These are phyloP conservation scores for Conticribra weissflogii DNA, from an alignment of 108 stramenopile genomes.

Conservation along the genomic window DNA sequence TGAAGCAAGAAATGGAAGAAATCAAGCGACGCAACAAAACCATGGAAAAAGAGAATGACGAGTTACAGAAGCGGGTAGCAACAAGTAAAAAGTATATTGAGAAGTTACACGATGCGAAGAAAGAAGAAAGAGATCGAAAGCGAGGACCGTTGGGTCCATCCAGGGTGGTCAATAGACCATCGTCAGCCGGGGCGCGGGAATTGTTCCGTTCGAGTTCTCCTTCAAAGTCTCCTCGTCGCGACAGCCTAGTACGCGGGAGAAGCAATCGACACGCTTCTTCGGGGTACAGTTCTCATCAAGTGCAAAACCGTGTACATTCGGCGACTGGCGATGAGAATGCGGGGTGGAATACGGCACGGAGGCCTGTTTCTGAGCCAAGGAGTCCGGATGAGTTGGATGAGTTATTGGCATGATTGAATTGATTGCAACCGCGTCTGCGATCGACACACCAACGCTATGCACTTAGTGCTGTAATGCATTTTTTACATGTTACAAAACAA, in stretches of 20 bases:
- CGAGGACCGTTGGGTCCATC: conserved; percentile 7
- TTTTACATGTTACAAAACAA: too few relatives aligned
- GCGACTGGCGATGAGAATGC: background rate
- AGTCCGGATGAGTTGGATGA: background rate
- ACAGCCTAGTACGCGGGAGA: too few relatives aligned
- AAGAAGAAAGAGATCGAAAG: conserved; percentile 23
- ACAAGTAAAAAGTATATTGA: conserved; percentile 41
- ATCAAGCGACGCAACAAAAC: conserved; percentile 11
- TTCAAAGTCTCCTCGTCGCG: background rate
- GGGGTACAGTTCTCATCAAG: too few relatives aligned
- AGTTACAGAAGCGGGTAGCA: conserved; percentile 20
- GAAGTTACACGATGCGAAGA: conserved; percentile 31
- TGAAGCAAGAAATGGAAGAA: conserved; percentile 19
- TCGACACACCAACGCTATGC: too few relatives aligned
- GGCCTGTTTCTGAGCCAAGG: background rate
- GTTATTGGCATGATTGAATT: background rate
- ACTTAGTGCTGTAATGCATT: too few relatives aligned
- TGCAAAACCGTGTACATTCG: too few relatives aligned
- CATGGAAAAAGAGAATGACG: conserved; percentile 31
- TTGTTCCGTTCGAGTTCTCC: background rate
- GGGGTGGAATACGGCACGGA: background rate
- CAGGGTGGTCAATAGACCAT: conserved; percentile 4
- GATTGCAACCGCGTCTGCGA: too few relatives aligned
- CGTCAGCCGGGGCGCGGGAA: conserved; percentile 2
- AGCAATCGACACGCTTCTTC: too few relatives aligned